Percentiles rank a stretch among this genome's conserved stretches.
phyloP scores from a whole-genome alignment of 495 filamentous ascomycete species.

The Tirmania nivea region DNA sequence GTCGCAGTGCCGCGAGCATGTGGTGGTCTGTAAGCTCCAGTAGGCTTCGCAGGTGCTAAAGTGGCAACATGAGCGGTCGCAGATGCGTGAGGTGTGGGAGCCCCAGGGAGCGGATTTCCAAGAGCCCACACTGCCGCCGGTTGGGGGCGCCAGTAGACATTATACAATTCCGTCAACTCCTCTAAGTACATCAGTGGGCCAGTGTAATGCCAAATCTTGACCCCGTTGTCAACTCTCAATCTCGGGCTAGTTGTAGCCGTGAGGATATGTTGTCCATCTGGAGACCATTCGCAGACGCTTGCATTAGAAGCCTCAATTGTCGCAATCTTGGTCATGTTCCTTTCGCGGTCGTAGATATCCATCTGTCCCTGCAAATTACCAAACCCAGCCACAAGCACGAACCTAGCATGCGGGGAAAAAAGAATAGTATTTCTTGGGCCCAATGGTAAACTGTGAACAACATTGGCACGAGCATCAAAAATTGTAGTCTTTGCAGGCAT shows the following conservation, averaged over 20 bases:
- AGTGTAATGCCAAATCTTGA: conserved; percentile 84
- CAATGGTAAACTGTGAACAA: conserved; percentile 61
- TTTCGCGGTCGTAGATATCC: conserved; percentile 88
- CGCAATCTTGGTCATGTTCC: conserved; percentile 69
- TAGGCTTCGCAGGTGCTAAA: conserved; percentile 83
- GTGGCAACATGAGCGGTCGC: conserved; percentile 63
- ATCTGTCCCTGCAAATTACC: conserved; percentile 94
- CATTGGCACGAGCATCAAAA: conserved; percentile 68
- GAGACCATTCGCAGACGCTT: conserved; percentile 88
- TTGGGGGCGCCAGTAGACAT: conserved; percentile 75
- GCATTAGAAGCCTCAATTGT: conserved; percentile 92
- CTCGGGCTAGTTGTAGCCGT: conserved; percentile 91
- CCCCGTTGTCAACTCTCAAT: conserved; percentile 84
- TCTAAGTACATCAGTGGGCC: conserved; percentile 84
- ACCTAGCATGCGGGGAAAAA: conserved; percentile 85
- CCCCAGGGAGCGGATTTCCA: conserved; percentile 50
- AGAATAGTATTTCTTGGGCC: conserved; percentile 80
- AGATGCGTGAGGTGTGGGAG: conserved; percentile 65
- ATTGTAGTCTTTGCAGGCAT: conserved; percentile 97
- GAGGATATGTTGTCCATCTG: conserved; percentile 81
- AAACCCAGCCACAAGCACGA: conserved; percentile 85
- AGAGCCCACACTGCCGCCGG: conserved; percentile 34
- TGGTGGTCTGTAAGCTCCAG: conserved; percentile 89
- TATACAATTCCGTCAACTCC: conserved; percentile 83
- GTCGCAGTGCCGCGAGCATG: conserved; percentile 76